Base-by-base conservation (phyloP, 441 rosid species). In the Viola pubescens region DNA sequence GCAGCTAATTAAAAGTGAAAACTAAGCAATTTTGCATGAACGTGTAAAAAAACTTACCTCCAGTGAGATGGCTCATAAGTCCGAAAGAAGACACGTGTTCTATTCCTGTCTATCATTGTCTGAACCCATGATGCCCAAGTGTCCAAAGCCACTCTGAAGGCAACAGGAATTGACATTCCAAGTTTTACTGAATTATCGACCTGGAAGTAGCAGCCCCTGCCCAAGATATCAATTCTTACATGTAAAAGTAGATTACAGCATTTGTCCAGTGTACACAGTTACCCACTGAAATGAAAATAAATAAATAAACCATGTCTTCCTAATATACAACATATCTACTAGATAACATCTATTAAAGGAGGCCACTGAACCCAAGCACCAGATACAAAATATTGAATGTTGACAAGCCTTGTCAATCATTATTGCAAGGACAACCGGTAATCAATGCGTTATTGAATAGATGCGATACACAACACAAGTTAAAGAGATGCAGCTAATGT, bases 171-270 rank as follows among this genome's bases (percentile, higher is more conserved):
- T 4, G 94, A 71, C 88, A 84, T 76, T 56, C 94, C 94, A 8
- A 87, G 91, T 81, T 73, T 87, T 68, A 87, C 3, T 4, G 87
- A 72, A 71, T 76, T 73, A 60, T 81, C 85, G 58, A 82, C 78
- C 84, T 84, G 88, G 74, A 87, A 87, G 73, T 84, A 87, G 70
- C 94, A 87, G 64, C 94, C 91, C 75, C 90, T 87, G 79, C 70
- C 68, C 68, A 77, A 67, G 62, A 74, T 58, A 73, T 61, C 59
- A 57, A 67, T 41, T 70, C n/a, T 43, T 43, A 9, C 58, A 58
- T 58, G 63, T 50, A 58, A 65, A 65, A 26, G 34, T 1, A 26
- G 34, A 1, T 26, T 26, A 26, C 34, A 26, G 34, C 34, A 26
- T 26, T 26, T 26, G 34, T 26, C 34, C 34, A 26, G 34, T 26